phyloP scores from a whole-genome alignment of 192 early-diverging fungal species.

The Martensiomyces pterosporus region DNA sequence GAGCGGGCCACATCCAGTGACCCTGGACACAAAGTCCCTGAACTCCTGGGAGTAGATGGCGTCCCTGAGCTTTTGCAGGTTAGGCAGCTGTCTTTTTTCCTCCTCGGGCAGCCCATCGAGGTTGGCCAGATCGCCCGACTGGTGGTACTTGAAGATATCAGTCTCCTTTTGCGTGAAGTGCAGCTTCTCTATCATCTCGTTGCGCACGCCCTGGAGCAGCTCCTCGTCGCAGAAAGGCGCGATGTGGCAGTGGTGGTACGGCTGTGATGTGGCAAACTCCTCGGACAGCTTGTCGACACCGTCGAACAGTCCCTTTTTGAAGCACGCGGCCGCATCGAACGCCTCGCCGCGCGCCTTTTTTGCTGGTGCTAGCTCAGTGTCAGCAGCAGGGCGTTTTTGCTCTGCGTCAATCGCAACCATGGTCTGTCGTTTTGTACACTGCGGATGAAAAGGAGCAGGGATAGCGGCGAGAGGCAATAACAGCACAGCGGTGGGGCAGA shows the following conservation, averaged over 20 bases:
- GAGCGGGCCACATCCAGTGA: slow-evolving; percentile 68
- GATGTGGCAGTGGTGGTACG: slow-evolving; percentile 66
- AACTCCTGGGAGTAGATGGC: slow-evolving; percentile 72
- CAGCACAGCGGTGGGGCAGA: too few relatives aligned
- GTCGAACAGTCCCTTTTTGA: slow-evolving; percentile 24
- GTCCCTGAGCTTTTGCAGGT: slow-evolving; percentile 61
- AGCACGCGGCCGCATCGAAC: slow-evolving; percentile 18
- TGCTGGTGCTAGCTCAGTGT: too few relatives aligned
- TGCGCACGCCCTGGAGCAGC: slow-evolving; percentile 59
- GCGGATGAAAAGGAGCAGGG: too few relatives aligned
- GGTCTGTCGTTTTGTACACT: too few relatives aligned
- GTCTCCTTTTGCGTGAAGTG: slow-evolving; percentile 81
- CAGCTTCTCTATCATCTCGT: slow-evolving; percentile 59
- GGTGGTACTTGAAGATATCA: slow-evolving; percentile 77
- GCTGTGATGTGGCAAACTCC: slow-evolving; percentile 38
- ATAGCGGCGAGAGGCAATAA: too few relatives aligned
- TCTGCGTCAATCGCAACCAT: slow-evolving; percentile 5
- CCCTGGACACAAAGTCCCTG: slow-evolving; percentile 58
- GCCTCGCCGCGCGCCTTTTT: slow-evolving; percentile 7
- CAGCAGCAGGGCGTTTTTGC: slow-evolving; percentile 10
- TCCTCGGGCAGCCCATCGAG: slow-evolving; percentile 63
- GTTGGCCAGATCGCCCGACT: slow-evolving; percentile 81
- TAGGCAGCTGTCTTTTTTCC: slow-evolving; percentile 56
- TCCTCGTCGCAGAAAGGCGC: slow-evolving; percentile 55
- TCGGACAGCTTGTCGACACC: slow-evolving; percentile 9